Percentiles rank a stretch among this genome's conserved stretches.
Evolutionary conservation across 257 asterid species (phyloP).

Genomic region (Nicotiana benthamiana): DNA sequence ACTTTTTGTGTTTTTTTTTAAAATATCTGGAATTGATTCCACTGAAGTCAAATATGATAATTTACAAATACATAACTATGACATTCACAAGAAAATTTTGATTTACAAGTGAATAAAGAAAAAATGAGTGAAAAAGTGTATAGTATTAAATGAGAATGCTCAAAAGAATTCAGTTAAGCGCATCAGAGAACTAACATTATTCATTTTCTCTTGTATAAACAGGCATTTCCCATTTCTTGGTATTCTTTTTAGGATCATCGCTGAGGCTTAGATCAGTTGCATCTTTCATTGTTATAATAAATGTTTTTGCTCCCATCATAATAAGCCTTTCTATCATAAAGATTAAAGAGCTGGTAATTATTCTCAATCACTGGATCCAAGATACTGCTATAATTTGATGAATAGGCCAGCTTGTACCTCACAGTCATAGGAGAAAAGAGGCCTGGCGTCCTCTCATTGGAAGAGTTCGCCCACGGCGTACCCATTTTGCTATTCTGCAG

Average conservation of each 20-base stretch:
- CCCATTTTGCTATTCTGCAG: conserved; percentile 90
- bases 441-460: conserved; percentile 78
- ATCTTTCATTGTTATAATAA: conserved; percentile 53
- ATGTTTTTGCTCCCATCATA: conserved; percentile 72
- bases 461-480: conserved; percentile 69
- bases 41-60: not conserved
- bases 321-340: conserved; percentile 88
- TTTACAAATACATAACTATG: not conserved
- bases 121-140: not conserved
- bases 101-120: not conserved
- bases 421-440: conserved; percentile 70
- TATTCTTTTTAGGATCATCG: conserved; percentile 90
- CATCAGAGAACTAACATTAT: conserved; percentile 35
- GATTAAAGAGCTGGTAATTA: conserved; percentile 82
- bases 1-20: no score
- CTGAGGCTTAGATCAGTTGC: conserved; percentile 72
- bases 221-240: conserved; percentile 72
- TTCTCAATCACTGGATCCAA: conserved; percentile 72
- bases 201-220: conserved; percentile 51
- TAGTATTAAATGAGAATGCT: not conserved
- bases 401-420: conserved; percentile 53
- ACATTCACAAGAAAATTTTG: not conserved
- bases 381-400: conserved; percentile 68
- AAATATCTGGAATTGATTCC: not conserved
- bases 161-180: not conserved